A percentile compares a stretch with the other conserved stretches of the same genome.
phyloP scores from a whole-genome alignment of 495 filamentous ascomycete genomes.

The Daldinia concentrica region DNA sequence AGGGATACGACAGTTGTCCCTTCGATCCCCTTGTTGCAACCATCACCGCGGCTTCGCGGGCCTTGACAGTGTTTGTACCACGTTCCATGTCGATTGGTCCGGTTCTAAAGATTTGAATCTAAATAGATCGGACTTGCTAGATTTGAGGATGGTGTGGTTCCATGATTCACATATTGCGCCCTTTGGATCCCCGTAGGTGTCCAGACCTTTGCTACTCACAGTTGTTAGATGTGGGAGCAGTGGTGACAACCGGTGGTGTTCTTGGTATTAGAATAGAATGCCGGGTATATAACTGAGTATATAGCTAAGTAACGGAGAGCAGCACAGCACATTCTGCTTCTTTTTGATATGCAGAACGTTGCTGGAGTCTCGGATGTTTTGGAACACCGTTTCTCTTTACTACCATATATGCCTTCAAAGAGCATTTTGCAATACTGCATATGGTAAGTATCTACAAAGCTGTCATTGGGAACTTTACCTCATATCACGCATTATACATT shows the following conservation, averaged over 20 bases:
- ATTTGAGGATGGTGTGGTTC: constrained; percentile 17
- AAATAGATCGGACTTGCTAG: constrained; percentile 13
- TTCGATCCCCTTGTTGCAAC: constrained; percentile 25
- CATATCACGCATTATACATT: not conserved
- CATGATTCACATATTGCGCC: constrained; percentile 6
- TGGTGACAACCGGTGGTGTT: not conserved
- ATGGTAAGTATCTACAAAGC: not conserved
- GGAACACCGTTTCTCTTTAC: not conserved
- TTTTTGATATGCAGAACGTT: constrained; percentile 1
- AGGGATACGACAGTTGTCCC: constrained; percentile 10
- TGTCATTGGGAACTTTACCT: not conserved
- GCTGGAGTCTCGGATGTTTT: constrained; percentile 5
- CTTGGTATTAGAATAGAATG: not conserved
- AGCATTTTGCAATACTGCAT: not conserved
- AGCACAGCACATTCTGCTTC: not conserved
- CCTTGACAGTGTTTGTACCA: constrained; percentile 28
- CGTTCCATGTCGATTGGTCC: constrained; percentile 28
- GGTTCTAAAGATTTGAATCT: constrained; percentile 16
- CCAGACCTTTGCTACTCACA: not conserved
- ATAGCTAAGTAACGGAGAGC: not conserved
- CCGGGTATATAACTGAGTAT: not conserved
- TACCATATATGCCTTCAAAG: not conserved
- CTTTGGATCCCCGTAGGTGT: not conserved
- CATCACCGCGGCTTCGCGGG: constrained; percentile 23
- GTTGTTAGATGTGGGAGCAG: not conserved